Conservation (phyloP, 2,329 filamentous ascomycete species). For the Lecanicillium sp. region DNA sequence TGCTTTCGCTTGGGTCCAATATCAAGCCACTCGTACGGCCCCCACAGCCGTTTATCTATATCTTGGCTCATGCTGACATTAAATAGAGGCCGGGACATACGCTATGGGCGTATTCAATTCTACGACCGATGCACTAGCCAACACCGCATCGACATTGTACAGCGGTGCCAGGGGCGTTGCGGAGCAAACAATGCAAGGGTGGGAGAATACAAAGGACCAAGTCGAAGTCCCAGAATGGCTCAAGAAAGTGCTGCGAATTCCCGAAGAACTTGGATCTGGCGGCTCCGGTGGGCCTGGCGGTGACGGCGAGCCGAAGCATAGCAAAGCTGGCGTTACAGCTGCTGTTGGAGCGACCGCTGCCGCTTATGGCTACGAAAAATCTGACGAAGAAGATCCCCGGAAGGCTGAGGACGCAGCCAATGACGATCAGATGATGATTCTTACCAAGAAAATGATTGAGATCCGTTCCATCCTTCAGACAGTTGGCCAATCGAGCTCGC, state of each 20-base stretch:
- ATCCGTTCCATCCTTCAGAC: constrained; percentile 86
- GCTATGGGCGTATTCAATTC: constrained; percentile 60
- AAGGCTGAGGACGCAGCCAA: constrained; percentile 59
- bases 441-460: constrained; percentile 99
- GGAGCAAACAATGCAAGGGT: constrained; percentile 71
- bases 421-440: constrained; percentile 98
- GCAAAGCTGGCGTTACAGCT: constrained; percentile 50
- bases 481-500: constrained; percentile 81
- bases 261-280: constrained; percentile 51
- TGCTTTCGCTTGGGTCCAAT: constrained; percentile 86
- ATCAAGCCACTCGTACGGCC: constrained; percentile 78
- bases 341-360: constrained; percentile 66
- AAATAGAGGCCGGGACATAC: constrained; percentile 40
- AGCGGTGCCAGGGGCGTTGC: constrained; percentile 67
- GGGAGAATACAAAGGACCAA: constrained; percentile 75
- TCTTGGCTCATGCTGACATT: constrained; percentile 19
- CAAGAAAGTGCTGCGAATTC: constrained; percentile 58
- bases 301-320: constrained; percentile 47
- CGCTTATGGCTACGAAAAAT: constrained; percentile 70
- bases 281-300: constrained; percentile 41
- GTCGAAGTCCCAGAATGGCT: constrained; percentile 69
- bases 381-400: constrained; percentile 56
- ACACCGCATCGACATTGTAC: constrained; percentile 61
- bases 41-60: not conserved
- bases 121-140: constrained; percentile 64